Conservation (phyloP, 352 stramenopile species). For the Phytophthora pisi region DNA sequence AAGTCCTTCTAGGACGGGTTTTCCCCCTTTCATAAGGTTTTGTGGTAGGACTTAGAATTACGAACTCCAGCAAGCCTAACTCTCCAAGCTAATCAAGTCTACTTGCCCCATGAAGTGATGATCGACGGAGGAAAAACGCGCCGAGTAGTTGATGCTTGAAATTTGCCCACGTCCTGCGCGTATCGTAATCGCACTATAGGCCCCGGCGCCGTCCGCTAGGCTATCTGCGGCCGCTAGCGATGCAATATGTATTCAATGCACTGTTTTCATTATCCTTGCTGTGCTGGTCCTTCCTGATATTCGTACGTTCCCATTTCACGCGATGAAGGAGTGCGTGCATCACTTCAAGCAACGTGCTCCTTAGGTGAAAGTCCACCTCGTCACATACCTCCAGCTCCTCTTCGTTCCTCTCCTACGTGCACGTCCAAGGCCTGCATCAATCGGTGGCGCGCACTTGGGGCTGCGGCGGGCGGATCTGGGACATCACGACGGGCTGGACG, state of each 20-base stretch:
- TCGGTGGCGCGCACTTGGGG: slow-evolving; percentile 17
- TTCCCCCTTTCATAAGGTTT: no score
- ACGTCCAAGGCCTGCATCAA: not conserved
- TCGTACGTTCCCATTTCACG: not conserved
- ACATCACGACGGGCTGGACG: slow-evolving; percentile 39
- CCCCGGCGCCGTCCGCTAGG: no score
- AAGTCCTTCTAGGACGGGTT: no score
- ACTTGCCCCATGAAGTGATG: no score
- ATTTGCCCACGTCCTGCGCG: slow-evolving; percentile 14
- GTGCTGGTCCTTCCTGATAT: slow-evolving; percentile 5
- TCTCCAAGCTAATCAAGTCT: no score
- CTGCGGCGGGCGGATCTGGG: slow-evolving; percentile 30
- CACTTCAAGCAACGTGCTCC: slow-evolving; percentile 6
- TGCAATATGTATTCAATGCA: slow-evolving; percentile 5
- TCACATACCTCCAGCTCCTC: not conserved
- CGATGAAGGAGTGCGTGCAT: no score
- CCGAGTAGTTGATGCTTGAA: slow-evolving; percentile 6
- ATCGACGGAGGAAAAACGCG: no score
- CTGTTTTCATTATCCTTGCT: slow-evolving; percentile 27
- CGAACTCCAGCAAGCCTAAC: no score
- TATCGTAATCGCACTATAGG: slow-evolving; percentile 18
- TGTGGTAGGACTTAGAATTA: no score
- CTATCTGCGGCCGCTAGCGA: no score
- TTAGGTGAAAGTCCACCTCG: not conserved
- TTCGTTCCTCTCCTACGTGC: not conserved